These are phyloP conservation scores for Arctium lappa DNA, from an alignment of 129 eudicot genomes.

Conservation along the genomic window DNA sequence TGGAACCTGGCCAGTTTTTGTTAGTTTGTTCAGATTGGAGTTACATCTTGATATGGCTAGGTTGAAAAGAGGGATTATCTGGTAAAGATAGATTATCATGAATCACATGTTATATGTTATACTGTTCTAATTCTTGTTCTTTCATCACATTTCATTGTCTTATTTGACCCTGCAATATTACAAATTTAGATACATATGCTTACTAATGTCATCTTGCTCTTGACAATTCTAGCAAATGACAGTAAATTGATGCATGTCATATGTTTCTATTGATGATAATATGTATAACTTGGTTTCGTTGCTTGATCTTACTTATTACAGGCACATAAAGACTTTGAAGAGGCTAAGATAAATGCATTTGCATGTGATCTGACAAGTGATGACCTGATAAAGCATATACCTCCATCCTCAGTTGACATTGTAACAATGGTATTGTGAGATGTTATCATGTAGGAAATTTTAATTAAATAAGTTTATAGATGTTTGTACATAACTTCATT, in stretches of 20 bases:
- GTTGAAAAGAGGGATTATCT: neutral
- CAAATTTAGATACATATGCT: neutral
- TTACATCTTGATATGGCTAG: neutral
- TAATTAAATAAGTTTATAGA: neutral
- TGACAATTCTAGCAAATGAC: neutral
- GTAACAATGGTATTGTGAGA: conserved; percentile 77
- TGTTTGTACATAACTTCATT: neutral
- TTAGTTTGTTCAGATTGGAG: neutral
- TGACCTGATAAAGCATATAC: conserved; percentile 58
- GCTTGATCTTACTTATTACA: conserved; percentile 21
- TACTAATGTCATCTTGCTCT: neutral
- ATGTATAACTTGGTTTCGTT: neutral
- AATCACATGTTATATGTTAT: neutral
- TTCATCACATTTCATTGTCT: neutral
- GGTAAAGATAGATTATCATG: neutral
- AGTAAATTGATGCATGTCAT: neutral
- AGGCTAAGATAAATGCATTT: conserved; percentile 73
- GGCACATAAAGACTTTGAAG: conserved; percentile 75
- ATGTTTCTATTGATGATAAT: neutral
- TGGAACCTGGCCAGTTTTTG: neutral
- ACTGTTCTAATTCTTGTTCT: neutral
- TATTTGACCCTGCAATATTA: neutral
- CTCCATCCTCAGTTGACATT: conserved; percentile 88
- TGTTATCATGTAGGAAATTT: conserved; percentile 4
- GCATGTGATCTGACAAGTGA: conserved; percentile 82